Conservation (phyloP, 345 rosid species). For the Toxicodendron radicans region DNA sequence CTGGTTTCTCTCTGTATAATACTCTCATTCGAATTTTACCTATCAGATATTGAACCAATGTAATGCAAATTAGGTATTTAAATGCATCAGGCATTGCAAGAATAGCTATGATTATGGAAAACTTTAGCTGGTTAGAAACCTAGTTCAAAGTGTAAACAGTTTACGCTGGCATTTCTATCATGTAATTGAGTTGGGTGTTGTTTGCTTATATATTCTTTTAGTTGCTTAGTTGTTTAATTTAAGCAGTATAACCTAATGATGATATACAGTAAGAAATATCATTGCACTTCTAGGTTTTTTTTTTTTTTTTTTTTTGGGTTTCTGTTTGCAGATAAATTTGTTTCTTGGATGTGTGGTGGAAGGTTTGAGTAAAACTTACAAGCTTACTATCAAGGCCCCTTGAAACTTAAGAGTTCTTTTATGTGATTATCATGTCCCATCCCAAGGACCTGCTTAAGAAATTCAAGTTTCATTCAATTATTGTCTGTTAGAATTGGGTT, state of each 20-base stretch:
- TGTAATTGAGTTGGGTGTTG: neutral
- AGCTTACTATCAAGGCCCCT: neutral
- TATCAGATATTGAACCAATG: neutral
- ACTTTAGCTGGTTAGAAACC: neutral
- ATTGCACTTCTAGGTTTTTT: neutral
- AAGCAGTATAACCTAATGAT: neutral
- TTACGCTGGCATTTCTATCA: neutral
- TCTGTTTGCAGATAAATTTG: neutral
- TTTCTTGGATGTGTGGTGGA: neutral
- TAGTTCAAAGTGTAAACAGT: neutral
- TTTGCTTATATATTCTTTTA: neutral
- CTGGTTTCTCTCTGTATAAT: neutral
- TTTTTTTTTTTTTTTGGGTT: neutral
- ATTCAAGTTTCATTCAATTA: neutral
- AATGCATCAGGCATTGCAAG: neutral
- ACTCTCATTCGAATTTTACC: neutral
- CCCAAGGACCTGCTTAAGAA: neutral
- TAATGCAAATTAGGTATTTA: neutral
- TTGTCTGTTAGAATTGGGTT: neutral
- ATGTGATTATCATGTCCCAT: neutral
- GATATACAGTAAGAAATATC: no score
- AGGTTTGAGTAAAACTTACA: neutral
- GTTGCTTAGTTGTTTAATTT: neutral
- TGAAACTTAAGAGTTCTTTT: neutral
- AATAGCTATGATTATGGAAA: neutral